These are phyloP conservation scores for Durusdinium trenchii DNA, from an alignment of 73 alveolate species.

Conservation along the genomic window DNA sequence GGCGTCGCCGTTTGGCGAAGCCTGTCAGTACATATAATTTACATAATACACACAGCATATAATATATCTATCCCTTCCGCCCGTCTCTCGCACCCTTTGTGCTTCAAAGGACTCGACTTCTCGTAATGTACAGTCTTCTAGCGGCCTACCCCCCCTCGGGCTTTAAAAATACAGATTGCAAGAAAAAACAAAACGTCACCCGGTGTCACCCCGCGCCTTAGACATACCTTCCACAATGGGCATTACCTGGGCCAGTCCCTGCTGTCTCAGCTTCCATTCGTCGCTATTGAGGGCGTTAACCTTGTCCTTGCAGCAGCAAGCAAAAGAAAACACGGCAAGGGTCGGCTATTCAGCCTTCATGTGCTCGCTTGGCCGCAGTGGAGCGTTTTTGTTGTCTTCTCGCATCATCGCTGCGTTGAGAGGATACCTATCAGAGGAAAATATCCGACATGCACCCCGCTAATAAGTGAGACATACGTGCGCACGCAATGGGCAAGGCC, in stretches of 20 bases:
- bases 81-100: too few species aligned
- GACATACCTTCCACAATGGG: conserved; percentile 93
- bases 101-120: conserved; percentile 52
- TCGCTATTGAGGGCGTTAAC: not conserved
- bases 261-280: conserved; percentile 32
- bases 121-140: conserved; percentile 10
- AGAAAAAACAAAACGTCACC: not conserved
- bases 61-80: too few species aligned
- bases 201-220: conserved; percentile 49
- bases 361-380: not conserved
- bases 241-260: conserved; percentile 77
- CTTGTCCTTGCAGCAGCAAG: not conserved
- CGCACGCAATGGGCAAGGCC: conserved; percentile 87
- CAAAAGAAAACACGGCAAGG: not conserved
- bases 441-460: too few species aligned
- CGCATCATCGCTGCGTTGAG: conserved; percentile 82
- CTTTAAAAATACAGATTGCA: not conserved
- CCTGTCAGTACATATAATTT: too few species aligned
- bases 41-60: too few species aligned
- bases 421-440: conserved; percentile 35
- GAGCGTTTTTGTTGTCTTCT: not conserved
- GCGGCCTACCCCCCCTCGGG: not conserved
- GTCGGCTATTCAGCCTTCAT: not conserved
- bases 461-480: too few species aligned
- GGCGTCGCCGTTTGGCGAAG: too few species aligned